These are phyloP conservation scores for Penicillium tannophilum DNA, from an alignment of 495 filamentous ascomycete genomes.

Conservation along the genomic window DNA sequence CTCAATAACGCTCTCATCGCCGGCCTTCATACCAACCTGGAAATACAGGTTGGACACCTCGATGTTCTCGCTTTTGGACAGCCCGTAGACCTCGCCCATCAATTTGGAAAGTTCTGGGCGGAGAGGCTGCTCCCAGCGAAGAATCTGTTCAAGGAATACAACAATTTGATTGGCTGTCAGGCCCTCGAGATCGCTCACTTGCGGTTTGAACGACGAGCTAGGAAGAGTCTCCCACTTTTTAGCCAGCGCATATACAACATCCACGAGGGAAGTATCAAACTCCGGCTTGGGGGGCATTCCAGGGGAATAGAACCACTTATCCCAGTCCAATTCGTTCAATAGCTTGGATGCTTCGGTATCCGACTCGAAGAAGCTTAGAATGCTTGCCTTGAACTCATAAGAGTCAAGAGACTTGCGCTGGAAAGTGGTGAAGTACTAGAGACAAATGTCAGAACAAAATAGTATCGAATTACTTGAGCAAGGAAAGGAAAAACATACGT, in stretches of 20 bases:
- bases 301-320: slow-evolving; percentile 79
- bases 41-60: slow-evolving; percentile 82
- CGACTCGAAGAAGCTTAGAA: slow-evolving; percentile 77
- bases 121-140: slow-evolving; percentile 64
- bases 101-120: slow-evolving; percentile 60
- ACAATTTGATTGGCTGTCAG: slow-evolving; percentile 85
- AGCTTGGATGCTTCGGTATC: slow-evolving; percentile 68
- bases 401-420: slow-evolving; percentile 82
- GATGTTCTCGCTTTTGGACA: slow-evolving; percentile 71
- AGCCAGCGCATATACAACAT: slow-evolving; percentile 80
- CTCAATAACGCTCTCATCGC: slow-evolving; percentile 63
- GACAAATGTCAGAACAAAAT: slow-evolving; percentile 8
- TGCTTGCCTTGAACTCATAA: slow-evolving; percentile 86
- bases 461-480: background rate
- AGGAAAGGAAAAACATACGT: slow-evolving; percentile 47
- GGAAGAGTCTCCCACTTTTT: slow-evolving; percentile 69
- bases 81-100: slow-evolving; percentile 73
- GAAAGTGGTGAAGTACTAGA: slow-evolving; percentile 80
- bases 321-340: slow-evolving; percentile 78
- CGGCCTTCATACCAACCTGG: slow-evolving; percentile 73
- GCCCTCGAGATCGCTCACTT: slow-evolving; percentile 63
- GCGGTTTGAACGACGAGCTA: slow-evolving; percentile 62
- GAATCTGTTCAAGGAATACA: slow-evolving; percentile 81
- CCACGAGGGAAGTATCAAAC: slow-evolving; percentile 86
- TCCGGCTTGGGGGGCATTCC: slow-evolving; percentile 87